A percentile compares a stretch with the other conserved stretches of the same genome.
These are phyloP conservation scores for Alternaria sp. DNA, from an alignment of 2,329 filamentous ascomycete genomes.

Conservation along the genomic window DNA sequence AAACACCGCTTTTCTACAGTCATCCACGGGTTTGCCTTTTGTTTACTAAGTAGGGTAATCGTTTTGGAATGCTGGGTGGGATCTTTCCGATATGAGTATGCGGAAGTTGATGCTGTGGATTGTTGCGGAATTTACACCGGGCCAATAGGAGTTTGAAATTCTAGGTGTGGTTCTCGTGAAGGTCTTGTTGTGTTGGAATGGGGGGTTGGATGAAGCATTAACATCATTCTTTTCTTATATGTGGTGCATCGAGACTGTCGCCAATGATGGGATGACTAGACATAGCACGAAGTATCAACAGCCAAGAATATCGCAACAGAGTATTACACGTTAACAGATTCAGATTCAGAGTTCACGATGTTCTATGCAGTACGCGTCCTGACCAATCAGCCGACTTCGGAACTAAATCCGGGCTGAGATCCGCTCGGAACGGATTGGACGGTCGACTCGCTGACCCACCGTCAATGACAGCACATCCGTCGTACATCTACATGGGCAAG, in stretches of 20 bases:
- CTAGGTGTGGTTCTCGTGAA: neutral
- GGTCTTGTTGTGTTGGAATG: neutral
- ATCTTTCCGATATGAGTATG: neutral
- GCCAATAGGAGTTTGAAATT: neutral
- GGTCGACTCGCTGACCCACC: neutral
- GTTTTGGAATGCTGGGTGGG: neutral
- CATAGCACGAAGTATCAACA: fast-evolving
- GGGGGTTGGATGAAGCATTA: neutral
- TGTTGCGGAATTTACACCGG: neutral
- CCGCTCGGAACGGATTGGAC: neutral
- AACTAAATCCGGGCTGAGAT: neutral
- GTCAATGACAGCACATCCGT: constrained; percentile 1
- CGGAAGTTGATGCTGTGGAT: neutral
- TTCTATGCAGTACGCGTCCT: neutral
- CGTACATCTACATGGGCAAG: neutral
- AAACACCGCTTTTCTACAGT: neutral
- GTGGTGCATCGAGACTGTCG: neutral
- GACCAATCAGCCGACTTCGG: neutral
- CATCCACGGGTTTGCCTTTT: neutral
- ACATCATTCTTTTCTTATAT: neutral
- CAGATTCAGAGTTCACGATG: neutral
- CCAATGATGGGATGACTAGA: neutral
- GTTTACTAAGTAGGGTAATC: neutral
- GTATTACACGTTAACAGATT: fast-evolving
- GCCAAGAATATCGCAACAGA: neutral